Percentiles rank a stretch among this genome's conserved stretches.
Conservation (phyloP, 2,329 filamentous ascomycete species). For the Raffaelea ambrosiae region DNA sequence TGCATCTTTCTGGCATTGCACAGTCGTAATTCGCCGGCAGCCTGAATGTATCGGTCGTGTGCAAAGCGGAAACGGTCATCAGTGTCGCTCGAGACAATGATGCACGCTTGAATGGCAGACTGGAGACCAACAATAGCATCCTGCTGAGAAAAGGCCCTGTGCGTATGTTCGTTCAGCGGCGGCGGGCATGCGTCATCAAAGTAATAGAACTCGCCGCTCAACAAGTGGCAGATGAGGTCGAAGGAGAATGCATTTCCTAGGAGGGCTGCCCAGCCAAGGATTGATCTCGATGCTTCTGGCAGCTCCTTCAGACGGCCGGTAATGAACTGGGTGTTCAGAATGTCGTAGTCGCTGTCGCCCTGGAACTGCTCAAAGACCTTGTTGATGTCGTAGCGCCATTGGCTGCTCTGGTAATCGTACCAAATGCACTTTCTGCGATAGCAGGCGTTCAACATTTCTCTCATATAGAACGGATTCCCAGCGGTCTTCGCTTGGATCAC, state of each 20-base stretch:
- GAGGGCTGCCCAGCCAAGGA: conserved; percentile 80
- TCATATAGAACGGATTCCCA: conserved; percentile 85
- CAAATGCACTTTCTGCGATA: conserved; percentile 81
- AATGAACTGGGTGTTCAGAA: conserved; percentile 76
- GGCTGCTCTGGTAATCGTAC: conserved; percentile 77
- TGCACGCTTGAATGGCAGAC: conserved; percentile 67
- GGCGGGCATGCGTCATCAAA: conserved; percentile 29
- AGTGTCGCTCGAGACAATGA: conserved; percentile 71
- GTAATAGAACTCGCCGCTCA: conserved; percentile 66
- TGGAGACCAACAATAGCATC: conserved; percentile 75
- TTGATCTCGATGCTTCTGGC: conserved; percentile 62
- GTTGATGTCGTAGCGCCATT: conserved; percentile 82
- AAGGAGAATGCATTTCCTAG: conserved; percentile 81
- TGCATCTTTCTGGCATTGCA: conserved; percentile 74
- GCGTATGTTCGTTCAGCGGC: conserved; percentile 20
- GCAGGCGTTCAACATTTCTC: conserved; percentile 82
- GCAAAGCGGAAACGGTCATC: conserved; percentile 84
- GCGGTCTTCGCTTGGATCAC: conserved; percentile 83
- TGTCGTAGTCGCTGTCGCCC: conserved; percentile 67
- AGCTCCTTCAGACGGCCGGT: conserved; percentile 69
- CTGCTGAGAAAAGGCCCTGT: conserved; percentile 49
- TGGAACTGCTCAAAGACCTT: conserved; percentile 79
- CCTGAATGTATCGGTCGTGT: conserved; percentile 79
- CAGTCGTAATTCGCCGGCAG: conserved; percentile 61
- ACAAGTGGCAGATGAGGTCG: conserved; percentile 64